Conservation (phyloP, 2,329 filamentous ascomycete species). For the Sphaerulina vaccinii region DNA sequence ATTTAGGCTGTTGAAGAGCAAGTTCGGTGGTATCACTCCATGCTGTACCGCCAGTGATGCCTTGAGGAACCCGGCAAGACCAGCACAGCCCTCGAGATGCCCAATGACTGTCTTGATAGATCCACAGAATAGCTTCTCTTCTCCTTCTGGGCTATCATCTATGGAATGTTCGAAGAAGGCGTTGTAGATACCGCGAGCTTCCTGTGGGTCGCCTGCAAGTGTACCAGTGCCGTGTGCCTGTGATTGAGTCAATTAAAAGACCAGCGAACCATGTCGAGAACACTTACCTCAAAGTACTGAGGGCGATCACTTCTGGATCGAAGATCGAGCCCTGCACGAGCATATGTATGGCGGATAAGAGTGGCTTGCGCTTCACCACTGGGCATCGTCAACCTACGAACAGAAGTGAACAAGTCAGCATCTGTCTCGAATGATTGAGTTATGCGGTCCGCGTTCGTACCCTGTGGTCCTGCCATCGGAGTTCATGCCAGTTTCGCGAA, state of each 20-base stretch:
- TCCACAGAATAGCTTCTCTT: constrained; percentile 23
- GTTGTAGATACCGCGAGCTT: constrained; percentile 27
- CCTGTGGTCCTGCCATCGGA: constrained; percentile 41
- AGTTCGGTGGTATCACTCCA: constrained; percentile 29
- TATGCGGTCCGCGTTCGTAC: too few relatives aligned
- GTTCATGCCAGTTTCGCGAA: constrained; percentile 39
- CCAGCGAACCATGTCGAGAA: neutral
- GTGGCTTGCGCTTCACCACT: constrained; percentile 38
- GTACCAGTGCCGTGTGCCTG: constrained; percentile 39
- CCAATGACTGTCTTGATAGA: constrained; percentile 33
- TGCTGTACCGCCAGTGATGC: constrained; percentile 30
- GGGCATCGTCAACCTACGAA: constrained; percentile 45
- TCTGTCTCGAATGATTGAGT: too few relatives aligned
- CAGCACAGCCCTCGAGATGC: constrained; percentile 28
- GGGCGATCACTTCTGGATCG: constrained; percentile 13
- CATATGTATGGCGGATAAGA: constrained; percentile 42
- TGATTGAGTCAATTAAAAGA: too few relatives aligned
- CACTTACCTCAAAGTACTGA: constrained; percentile 21
- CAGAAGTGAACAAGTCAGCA: too few relatives aligned
- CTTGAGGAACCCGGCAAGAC: constrained; percentile 31
- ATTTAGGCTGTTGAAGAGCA: constrained; percentile 29
- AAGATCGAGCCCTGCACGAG: constrained; percentile 28
- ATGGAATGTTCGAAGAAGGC: constrained; percentile 16
- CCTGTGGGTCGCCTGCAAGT: constrained; percentile 30
- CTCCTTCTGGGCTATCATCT: neutral